These are phyloP conservation scores for Hypomontagnella submonticulosa DNA, from an alignment of 495 filamentous ascomycete genomes.

Conservation along the genomic window DNA sequence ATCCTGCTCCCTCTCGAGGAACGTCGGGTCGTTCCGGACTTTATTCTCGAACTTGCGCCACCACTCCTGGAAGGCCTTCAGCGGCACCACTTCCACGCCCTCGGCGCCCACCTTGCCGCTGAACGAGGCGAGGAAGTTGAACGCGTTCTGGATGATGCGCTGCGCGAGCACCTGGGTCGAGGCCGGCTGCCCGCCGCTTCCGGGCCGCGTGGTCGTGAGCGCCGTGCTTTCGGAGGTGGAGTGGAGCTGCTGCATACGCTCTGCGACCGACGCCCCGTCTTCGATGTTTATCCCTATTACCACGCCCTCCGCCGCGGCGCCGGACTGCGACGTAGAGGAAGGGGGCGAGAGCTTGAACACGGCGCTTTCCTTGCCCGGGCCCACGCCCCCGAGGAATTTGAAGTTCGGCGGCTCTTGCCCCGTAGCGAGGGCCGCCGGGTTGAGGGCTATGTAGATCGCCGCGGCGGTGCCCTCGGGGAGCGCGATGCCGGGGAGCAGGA, in stretches of 20 bases:
- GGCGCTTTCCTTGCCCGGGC: constrained; percentile 86
- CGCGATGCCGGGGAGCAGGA: constrained; percentile 81
- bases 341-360: constrained; percentile 76
- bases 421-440: constrained; percentile 42
- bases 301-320: constrained; percentile 49
- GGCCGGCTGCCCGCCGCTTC: constrained; percentile 36
- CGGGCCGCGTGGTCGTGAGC: neutral
- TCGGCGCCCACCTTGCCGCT: constrained; percentile 61
- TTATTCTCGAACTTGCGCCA: constrained; percentile 96
- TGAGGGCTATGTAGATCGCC: constrained; percentile 81
- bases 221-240: constrained; percentile 40
- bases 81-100: constrained; percentile 83
- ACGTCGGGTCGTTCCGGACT: constrained; percentile 85
- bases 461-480: constrained; percentile 83
- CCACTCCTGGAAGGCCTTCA: constrained; percentile 95
- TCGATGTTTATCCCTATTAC: constrained; percentile 89
- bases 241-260: constrained; percentile 70
- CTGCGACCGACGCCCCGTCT: constrained; percentile 73
- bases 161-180: constrained; percentile 84
- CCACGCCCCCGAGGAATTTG: constrained; percentile 86
- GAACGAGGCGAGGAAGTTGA: constrained; percentile 94
- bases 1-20: constrained; percentile 83
- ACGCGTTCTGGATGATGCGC: constrained; percentile 95
- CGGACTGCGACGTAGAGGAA: constrained; percentile 20
- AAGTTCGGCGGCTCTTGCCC: constrained; percentile 61